Base-by-base conservation (phyloP, 2,329 filamentous ascomycete genomes). In the Fusarium stilboides region DNA sequence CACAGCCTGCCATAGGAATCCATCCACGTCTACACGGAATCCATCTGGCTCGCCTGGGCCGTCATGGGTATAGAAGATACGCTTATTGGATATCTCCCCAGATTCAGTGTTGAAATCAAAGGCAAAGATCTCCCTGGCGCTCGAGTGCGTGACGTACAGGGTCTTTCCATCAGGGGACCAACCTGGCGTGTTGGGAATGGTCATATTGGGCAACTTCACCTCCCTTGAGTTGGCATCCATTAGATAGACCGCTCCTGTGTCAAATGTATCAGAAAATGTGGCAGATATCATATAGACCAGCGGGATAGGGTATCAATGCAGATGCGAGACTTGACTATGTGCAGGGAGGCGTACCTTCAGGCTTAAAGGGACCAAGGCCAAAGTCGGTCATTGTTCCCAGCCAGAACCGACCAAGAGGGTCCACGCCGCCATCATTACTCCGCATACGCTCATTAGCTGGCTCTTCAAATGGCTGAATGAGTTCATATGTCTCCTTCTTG, bases 1-100 rank as follows among this genome's bases (percentile, higher is more conserved):
- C n/a, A 96, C 85, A 9, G 93, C 92, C 65, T 92, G 90, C 94
- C 95, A 98, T 74, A 97, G 85, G 81, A 92, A 91, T n/a, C 94
- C 94, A 56, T 97, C 89, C 43, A 86, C 87, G 76, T 98, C 94
- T 74, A 97, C 87, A 66, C 91, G 90, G 80, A 95, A 94, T 3
- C 94, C 94, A 79, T 98, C 94, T 1, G 94, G 94, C 66, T 89
- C 88, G 47, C 91, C 90, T 26, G 86, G 78, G 2, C 87, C 87
- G 6, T 87, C 84, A 76, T 94, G 89, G 58, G 86, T 83, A 81
- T 94, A 95, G 80, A 94, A 94, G 37, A 91, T 83, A 57, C 92
- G 88, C 75, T 89, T 87, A 79, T 92, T 91, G 60, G 86, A 87
- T 54, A 93, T 84, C n/a, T 81, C 81, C 36, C 91, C 92, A 3